Evolutionary conservation across 179 eudicot genomes (phyloP).

Genomic region (Pouteria campechiana): DNA sequence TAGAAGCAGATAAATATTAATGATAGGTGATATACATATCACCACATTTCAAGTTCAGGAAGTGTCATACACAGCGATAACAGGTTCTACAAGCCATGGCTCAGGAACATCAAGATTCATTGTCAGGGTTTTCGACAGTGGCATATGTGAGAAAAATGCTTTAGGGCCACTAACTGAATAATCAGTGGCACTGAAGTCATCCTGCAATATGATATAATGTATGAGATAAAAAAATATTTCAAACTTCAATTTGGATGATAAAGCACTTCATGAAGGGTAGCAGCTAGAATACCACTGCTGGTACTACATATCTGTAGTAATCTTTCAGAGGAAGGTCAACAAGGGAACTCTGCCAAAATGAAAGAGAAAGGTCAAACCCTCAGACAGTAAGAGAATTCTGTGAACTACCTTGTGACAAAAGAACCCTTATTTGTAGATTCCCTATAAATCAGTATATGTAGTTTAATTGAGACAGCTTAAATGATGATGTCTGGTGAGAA

Average conservation of each 20-base stretch:
- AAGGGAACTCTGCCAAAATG: conserved; percentile 79
- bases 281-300: conserved; percentile 53
- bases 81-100: conserved; percentile 97
- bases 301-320: conserved; percentile 89
- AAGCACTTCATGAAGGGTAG: neutral
- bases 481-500: too few relatives aligned
- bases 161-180: conserved; percentile 73
- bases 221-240: conserved; percentile 6
- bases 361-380: too few relatives aligned
- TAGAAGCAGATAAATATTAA: neutral
- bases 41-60: too few relatives aligned
- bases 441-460: too few relatives aligned
- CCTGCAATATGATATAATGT: conserved; percentile 37
- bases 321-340: conserved; percentile 95
- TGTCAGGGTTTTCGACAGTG: conserved; percentile 87
- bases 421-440: too few relatives aligned
- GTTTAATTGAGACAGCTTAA: too few relatives aligned
- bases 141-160: conserved; percentile 98
- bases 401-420: too few relatives aligned
- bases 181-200: conserved; percentile 84
- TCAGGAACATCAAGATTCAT: conserved; percentile 99
- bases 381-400: too few relatives aligned
- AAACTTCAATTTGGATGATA: too few relatives aligned
- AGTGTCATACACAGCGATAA: conserved; percentile 74
- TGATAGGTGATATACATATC: neutral